Evolutionary conservation across 23 red algal genomes (phyloP), one percentile per base, ranked within the genome.

Genomic region (Gracilaria caudata): DNA sequence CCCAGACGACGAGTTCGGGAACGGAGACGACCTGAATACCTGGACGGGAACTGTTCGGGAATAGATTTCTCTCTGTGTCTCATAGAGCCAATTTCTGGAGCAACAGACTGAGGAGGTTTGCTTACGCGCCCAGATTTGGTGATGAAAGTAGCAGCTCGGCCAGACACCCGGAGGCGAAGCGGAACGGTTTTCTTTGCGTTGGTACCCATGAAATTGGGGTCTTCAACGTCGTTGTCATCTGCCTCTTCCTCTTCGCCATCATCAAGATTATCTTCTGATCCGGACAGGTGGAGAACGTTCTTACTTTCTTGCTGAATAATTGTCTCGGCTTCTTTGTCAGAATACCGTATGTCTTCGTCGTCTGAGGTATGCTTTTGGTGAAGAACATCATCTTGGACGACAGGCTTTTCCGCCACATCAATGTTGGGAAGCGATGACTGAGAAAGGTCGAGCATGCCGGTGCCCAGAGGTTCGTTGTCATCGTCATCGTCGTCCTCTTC

Each of bases 41-140:
- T n/a, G 4, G 77, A 63, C 2, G 51, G 13, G 36, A 16, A 41
- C 1, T 1, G 77, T 16, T 80, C 77, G 14, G 51, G 25, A 34
- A 19, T 40, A 1, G 51, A 21, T 55, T 89, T 72, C 46, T 55
- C 68, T 51, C 37, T 26, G 34, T 26, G 46, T 36, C 56, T 51
- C n/a, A 37, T 35, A 9, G 73, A 3, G 16, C 61, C 55, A 74
- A 72, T 51, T 38, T 89, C 5, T 7, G 85, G 85, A 33, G 55
- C 34, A 20, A 53, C 85, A 41, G 55, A 25, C 68, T 89, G 45
- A 45, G 71, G 85, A 3, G 85, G 85, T 46, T 79, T 89, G 57
- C 64, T 73, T 23, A 78, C 23, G 19, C 85, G 68, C 43, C 85
- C 85, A 17, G 85, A 89, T 20, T 77, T 75, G 61, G 85, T 89